A percentile compares a stretch with the other conserved stretches of the same genome.
These are phyloP conservation scores for Gigaspora rosea DNA, from an alignment of 192 early-diverging fungal genomes.

Conservation along the genomic window DNA sequence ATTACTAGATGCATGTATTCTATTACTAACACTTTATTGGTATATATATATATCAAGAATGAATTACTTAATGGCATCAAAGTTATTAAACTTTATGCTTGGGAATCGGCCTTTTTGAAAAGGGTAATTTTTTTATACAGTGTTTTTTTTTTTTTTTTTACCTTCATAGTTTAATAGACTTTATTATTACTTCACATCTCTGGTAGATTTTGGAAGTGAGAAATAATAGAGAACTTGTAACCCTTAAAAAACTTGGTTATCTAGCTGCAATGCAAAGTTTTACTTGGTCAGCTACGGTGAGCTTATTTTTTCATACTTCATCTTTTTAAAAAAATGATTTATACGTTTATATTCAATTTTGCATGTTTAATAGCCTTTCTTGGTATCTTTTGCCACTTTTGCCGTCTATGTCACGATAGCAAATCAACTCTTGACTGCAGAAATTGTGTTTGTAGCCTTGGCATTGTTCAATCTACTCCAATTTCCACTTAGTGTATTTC, in stretches of 20 bases:
- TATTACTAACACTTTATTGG: not conserved
- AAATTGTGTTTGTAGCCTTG: slow-evolving; percentile 83
- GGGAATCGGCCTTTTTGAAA: slow-evolving; percentile 81
- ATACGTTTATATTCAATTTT: not conserved
- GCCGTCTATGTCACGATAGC: slow-evolving; percentile 65
- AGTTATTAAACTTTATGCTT: slow-evolving; percentile 96
- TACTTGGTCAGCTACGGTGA: slow-evolving; percentile 70
- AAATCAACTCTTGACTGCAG: slow-evolving; percentile 54
- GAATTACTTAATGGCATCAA: slow-evolving; percentile 90
- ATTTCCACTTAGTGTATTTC: slow-evolving; percentile 85
- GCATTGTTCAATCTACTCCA: slow-evolving; percentile 90
- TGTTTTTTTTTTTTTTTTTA: not conserved
- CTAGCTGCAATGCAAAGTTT: slow-evolving; percentile 72
- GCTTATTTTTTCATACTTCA: not conserved
- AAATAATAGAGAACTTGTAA: slow-evolving; percentile 73
- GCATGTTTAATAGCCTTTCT: slow-evolving; percentile 59
- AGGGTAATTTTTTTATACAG: slow-evolving; percentile 46
- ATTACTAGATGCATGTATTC: not conserved
- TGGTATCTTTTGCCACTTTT: slow-evolving; percentile 87
- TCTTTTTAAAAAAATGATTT: not conserved
- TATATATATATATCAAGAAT: slow-evolving; percentile 42
- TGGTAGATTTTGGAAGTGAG: slow-evolving; percentile 59
- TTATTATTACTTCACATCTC: not conserved
- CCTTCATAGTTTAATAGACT: not conserved
- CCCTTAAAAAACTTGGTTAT: slow-evolving; percentile 72